Base-by-base conservation (phyloP, 768 basidiomycete genomes). In the Cystofilobasidium macerans region DNA sequence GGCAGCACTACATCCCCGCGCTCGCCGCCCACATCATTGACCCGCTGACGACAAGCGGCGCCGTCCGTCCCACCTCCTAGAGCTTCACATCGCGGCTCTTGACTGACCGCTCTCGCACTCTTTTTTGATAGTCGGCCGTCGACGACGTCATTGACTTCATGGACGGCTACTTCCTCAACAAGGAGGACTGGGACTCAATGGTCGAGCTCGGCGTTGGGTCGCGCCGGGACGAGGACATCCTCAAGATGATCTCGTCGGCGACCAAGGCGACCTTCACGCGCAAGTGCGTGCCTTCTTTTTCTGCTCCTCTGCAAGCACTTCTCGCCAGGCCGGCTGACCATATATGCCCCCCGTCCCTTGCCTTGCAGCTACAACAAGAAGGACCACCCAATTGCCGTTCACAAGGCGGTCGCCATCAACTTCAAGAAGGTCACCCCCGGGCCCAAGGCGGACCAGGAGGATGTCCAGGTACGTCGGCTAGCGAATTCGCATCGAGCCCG, bases 181-280 rank as follows among this genome's bases (percentile, higher is more conserved):
- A 87, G 69, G 95, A 98, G 33, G 94, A 98, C 72, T 98, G 93
- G 94, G 95, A 99, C 71, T 86, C 90, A 13, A 80, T 98, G 61
- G 83, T 98, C 61, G 94, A 98, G 74, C 82, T 99, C 12, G 95
- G 94, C 0, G 82, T 99, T 11, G 95, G 84, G 65, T 81, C 86
- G 8, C 82, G 85, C 72, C 83, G 82, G 65, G 88, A 89, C 57
- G 87, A 87, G 0, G 8, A 78, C 1, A 81, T 94, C 14, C 76
- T 88, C 71, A 95, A 94, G 79, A 87, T 86, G 77, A 89, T 99
- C 35, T 78, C 88, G 0, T 71, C 86, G 0, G 82, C 86, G 0
- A 86, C 86, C 53, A 99, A 99, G 79, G 77, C 86, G 0, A 78
- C 86, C 0, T 85, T 99, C 69, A 98, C 95, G 1, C 82, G 79